A percentile compares a stretch with the other conserved stretches of the same genome.
phyloP scores from a whole-genome alignment of 805 yeast genomes.

The Saccharomycopsis oosterbeekiorum region DNA sequence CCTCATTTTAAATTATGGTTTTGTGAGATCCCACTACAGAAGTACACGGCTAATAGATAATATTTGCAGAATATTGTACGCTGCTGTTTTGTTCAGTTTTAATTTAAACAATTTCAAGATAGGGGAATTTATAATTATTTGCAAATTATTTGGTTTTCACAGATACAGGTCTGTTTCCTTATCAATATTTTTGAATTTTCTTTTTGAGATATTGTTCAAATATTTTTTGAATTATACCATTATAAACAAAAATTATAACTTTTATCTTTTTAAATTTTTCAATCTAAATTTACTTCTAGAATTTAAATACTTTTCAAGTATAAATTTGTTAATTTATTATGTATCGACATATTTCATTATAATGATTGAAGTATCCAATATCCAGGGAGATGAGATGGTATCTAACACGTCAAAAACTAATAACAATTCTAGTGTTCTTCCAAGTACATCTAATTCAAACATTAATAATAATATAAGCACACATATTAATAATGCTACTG shows the following conservation, averaged over 20 bases:
- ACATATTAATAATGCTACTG: background rate
- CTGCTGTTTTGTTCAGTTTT: background rate
- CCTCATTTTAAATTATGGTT: background rate
- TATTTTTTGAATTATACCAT: background rate
- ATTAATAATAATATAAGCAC: background rate
- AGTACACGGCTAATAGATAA: background rate
- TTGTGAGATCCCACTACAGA: background rate
- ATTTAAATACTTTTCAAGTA: background rate
- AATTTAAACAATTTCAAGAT: background rate
- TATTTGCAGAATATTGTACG: background rate
- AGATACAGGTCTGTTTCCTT: background rate
- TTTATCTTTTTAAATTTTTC: background rate
- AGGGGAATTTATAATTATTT: background rate
- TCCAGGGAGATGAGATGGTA: slow-evolving; percentile 20
- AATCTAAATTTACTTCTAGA: background rate
- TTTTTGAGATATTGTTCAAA: background rate
- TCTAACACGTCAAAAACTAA: slow-evolving; percentile 5
- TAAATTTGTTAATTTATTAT: background rate
- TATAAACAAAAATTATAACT: background rate
- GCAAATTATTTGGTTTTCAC: background rate
- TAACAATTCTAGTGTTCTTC: slow-evolving; percentile 1
- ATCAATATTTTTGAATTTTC: background rate
- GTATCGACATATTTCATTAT: background rate
- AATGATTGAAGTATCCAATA: slow-evolving; percentile 29
- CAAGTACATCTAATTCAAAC: background rate